These are phyloP conservation scores for Trichoderma sp. DNA, from an alignment of 2,329 filamentous ascomycete genomes.

Conservation along the genomic window DNA sequence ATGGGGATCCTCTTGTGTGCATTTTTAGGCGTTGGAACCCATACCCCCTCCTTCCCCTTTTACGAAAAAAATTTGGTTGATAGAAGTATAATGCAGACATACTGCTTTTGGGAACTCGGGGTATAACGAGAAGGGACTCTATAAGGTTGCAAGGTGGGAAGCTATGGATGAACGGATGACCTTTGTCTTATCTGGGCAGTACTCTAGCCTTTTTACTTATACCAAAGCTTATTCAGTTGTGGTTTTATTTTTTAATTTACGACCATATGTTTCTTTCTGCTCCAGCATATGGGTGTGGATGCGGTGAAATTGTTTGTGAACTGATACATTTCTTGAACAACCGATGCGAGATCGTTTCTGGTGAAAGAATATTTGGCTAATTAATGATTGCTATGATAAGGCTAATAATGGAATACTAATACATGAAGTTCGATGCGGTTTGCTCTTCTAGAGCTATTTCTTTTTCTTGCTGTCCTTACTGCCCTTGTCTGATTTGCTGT, in stretches of 20 bases:
- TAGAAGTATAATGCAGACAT: conserved; percentile 20
- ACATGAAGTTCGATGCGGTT: not conserved
- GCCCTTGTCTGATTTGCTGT: conserved; percentile 8
- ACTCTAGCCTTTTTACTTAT: conserved; percentile 1
- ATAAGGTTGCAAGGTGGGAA: conserved; percentile 12
- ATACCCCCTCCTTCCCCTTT: conserved; percentile 31
- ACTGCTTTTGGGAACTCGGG: conserved; percentile 16
- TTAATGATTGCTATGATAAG: not conserved
- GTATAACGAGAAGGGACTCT: conserved; percentile 8
- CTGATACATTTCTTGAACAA: not conserved
- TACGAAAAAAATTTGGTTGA: conserved; percentile 25
- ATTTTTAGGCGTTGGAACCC: conserved; percentile 39
- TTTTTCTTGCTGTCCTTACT: conserved; percentile 21
- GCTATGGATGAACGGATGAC: conserved; percentile 10
- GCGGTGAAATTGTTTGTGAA: not conserved
- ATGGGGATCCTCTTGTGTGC: conserved; percentile 28
- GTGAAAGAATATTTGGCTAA: not conserved
- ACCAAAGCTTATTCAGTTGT: conserved; percentile 2
- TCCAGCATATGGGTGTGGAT: not conserved
- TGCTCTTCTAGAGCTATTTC: conserved; percentile 7
- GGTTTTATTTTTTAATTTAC: not conserved
- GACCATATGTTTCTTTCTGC: not conserved
- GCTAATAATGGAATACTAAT: not conserved
- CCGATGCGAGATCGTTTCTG: too few relatives aligned
- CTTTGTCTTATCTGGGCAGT: conserved; percentile 1